Evolutionary conservation across 1,139 yeast species (phyloP).

Genomic region (Schwanniomyces etchellsii): DNA sequence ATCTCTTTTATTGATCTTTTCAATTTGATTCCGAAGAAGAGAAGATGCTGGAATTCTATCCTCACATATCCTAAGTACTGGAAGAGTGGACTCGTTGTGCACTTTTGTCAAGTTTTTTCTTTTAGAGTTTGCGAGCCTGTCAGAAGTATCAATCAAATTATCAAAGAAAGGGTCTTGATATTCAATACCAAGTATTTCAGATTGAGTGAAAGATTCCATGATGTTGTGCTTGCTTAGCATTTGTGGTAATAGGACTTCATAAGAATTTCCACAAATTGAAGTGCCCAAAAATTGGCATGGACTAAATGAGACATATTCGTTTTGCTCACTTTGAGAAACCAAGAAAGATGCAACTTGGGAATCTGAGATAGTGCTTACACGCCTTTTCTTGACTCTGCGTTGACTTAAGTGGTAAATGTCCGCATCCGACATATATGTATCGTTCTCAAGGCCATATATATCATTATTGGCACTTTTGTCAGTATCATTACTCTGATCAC

Average conservation of each 20-base stretch:
- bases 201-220: not conserved
- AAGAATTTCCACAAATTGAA: too few species aligned
- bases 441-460: too few species aligned
- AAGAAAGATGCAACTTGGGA: too few species aligned
- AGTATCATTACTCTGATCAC: too few species aligned
- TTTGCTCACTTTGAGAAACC: too few species aligned
- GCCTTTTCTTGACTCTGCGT: too few species aligned
- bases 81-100: not conserved
- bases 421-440: too few species aligned
- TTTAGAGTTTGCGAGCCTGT: not conserved
- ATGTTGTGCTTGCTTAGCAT: not conserved
- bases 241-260: not conserved
- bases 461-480: too few species aligned
- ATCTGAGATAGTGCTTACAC: too few species aligned
- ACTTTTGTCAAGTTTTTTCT: not conserved
- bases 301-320: too few species aligned
- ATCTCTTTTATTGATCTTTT: slow-evolving; percentile 12
- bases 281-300: too few species aligned
- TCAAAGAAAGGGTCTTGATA: slow-evolving; percentile 1
- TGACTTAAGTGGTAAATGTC: too few species aligned
- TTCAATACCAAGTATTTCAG: not conserved
- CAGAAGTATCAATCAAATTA: not conserved
- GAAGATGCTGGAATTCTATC: not conserved
- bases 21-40: not conserved
- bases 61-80: not conserved